These are phyloP conservation scores for Trichophyton rubrum DNA, from an alignment of 2,329 filamentous ascomycete genomes.

Conservation along the genomic window DNA sequence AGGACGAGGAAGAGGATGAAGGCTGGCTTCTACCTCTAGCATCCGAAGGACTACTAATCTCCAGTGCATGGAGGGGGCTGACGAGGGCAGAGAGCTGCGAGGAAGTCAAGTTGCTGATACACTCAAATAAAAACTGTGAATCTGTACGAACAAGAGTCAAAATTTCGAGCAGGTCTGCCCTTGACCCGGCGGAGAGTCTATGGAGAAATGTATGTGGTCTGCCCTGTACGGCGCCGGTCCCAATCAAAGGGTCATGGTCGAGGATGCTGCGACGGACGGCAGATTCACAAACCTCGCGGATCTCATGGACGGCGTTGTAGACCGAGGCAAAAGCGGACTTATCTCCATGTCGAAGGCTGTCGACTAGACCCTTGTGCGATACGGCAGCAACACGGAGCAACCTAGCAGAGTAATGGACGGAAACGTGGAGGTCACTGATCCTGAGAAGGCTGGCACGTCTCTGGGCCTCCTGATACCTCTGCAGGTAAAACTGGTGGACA, in stretches of 20 bases:
- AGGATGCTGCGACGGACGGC: conserved; percentile 23
- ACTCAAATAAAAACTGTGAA: conserved; percentile 72
- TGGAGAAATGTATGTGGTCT: conserved; percentile 34
- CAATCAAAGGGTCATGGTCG: conserved; percentile 25
- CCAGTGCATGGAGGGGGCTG: conserved; percentile 63
- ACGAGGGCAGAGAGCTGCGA: conserved; percentile 67
- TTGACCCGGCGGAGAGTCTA: conserved; percentile 61
- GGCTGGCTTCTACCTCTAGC: conserved; percentile 39
- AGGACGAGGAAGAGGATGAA: conserved; percentile 34
- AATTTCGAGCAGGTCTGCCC: conserved; percentile 66
- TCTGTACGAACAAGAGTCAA: conserved; percentile 73
- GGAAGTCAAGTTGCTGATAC: conserved; percentile 62
- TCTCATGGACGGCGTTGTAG: conserved; percentile 33
- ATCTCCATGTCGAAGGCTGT: conserved; percentile 35
- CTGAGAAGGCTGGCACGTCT: conserved; percentile 30
- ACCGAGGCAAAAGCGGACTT: conserved; percentile 33
- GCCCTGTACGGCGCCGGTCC: conserved; percentile 27
- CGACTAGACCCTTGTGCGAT: conserved; percentile 34
- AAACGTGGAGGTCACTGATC: conserved; percentile 30
- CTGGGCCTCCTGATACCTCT: conserved; percentile 30
- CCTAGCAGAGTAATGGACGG: conserved; percentile 32
- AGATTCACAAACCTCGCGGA: conserved; percentile 32
- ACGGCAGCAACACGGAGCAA: conserved; percentile 31
- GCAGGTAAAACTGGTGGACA: conserved; percentile 31
- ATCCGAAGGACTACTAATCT: conserved; percentile 65